phyloP scores from a whole-genome alignment of 2,329 filamentous ascomycete species.

The Corniculantispora saksenae region DNA sequence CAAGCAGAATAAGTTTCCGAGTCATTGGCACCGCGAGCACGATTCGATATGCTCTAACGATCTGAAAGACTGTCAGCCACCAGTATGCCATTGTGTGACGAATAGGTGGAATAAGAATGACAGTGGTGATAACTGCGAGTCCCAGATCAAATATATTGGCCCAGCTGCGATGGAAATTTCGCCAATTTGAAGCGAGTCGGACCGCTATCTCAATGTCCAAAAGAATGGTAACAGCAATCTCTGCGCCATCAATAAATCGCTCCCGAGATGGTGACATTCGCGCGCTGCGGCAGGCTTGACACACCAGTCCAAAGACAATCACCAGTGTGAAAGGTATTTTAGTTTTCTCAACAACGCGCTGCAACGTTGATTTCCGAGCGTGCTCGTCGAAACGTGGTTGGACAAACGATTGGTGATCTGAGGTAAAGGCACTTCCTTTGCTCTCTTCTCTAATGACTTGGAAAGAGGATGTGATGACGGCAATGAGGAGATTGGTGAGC shows the following conservation, averaged over 20 bases:
- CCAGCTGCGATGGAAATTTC: slow-evolving; percentile 71
- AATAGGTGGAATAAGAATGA: slow-evolving; percentile 85
- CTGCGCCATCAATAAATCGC: slow-evolving; percentile 68
- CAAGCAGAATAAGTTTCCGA: slow-evolving; percentile 79
- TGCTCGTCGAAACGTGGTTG: slow-evolving; percentile 41
- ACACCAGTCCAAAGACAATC: slow-evolving; percentile 78
- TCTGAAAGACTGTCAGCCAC: slow-evolving; percentile 92
- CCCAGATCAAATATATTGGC: slow-evolving; percentile 79
- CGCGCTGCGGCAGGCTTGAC: slow-evolving; percentile 75
- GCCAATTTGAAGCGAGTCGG: slow-evolving; percentile 77
- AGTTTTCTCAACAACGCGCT: slow-evolving; percentile 73
- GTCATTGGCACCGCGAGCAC: slow-evolving; percentile 89
- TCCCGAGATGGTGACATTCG: slow-evolving; percentile 65
- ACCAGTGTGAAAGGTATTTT: slow-evolving; percentile 75
- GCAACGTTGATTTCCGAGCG: slow-evolving; percentile 52
- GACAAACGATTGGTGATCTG: slow-evolving; percentile 57
- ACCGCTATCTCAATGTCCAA: slow-evolving; percentile 81
- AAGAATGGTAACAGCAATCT: slow-evolving; percentile 74
- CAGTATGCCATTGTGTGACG: slow-evolving; percentile 74
- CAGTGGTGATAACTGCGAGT: slow-evolving; percentile 76
- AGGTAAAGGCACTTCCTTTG: slow-evolving; percentile 88
- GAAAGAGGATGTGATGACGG: slow-evolving; percentile 97
- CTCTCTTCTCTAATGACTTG: slow-evolving; percentile 98
- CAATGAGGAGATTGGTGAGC: slow-evolving; percentile 92
- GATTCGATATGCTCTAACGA: slow-evolving; percentile 86